Base-by-base conservation (phyloP, 345 rosid species). In the Syzygium grande region DNA sequence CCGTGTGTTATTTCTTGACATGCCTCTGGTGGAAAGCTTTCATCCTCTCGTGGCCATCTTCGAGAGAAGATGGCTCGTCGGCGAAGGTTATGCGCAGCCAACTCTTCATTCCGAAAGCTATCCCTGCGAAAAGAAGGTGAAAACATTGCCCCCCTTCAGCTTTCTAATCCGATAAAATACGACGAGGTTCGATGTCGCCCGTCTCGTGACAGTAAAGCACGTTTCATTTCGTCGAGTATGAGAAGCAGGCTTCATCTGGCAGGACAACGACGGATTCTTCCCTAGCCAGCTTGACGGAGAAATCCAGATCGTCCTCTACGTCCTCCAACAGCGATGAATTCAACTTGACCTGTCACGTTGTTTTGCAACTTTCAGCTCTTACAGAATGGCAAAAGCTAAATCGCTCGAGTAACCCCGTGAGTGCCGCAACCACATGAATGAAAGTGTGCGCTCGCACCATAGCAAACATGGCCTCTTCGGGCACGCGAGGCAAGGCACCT, bases 401-500 rank as follows among this genome's bases (percentile, higher is more conserved):
- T 46, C 22, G 11, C 49, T 59, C n/a, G 52, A 46, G 41, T 11
- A 15, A 58, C 22, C 52, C 7, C 29, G 58, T n/a, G 17, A 23
- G 16, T 46, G 23, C 30, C 15, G 34, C 51, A 85, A 30, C 49
- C 27, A 34, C 23, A 22, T 38, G 30, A 58, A 55, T 5, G 34
- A n/a, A 30, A 4, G 7, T 30, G 10, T 13, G 17, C 90, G 68
- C 78, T 85, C 49, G 8, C 51, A 94, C 99, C 97, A 97, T 86
- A 41, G 93, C 89, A 88, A 92, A 95, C 93, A 95, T 96, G 86
- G 97, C 90, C 92, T 94, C 23, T 79, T 90, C 25, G 93, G 92
- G 88, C 95, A 94, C 23, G 92, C 88, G 59, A 96, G 86, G 88
- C 93, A 95, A 51, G 95, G 94, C 12, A 96, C 94, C 84, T 94